phyloP scores from a whole-genome alignment of 1,139 yeast genomes.

The Geotrichum carabidarum region DNA sequence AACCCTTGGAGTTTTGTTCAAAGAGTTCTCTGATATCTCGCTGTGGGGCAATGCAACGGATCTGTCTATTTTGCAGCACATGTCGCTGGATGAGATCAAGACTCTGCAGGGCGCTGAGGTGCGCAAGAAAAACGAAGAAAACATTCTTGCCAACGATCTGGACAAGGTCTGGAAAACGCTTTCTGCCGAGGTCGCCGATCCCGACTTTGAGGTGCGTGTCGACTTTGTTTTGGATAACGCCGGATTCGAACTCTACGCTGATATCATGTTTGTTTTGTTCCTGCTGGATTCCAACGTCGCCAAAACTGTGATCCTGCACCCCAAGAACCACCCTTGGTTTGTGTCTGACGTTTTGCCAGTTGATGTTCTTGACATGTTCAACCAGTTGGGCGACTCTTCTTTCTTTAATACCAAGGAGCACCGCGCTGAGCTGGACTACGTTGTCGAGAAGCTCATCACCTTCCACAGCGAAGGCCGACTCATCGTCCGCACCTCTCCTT shows the following conservation, averaged over 20 bases:
- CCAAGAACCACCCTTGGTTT: slow-evolving; percentile 93
- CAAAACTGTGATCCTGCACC: slow-evolving; percentile 66
- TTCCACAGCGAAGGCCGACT: slow-evolving; percentile 52
- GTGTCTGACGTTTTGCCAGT: slow-evolving; percentile 90
- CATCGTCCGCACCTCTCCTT: slow-evolving; percentile 56
- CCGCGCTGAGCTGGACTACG: slow-evolving; percentile 34
- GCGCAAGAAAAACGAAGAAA: slow-evolving; percentile 75
- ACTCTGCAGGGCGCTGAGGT: slow-evolving; percentile 88
- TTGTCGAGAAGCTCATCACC: slow-evolving; percentile 48
- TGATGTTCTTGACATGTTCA: slow-evolving; percentile 60
- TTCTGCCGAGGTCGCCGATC: slow-evolving; percentile 26
- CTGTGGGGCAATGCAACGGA: slow-evolving; percentile 99
- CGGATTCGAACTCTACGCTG: slow-evolving; percentile 92
- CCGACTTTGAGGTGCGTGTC: slow-evolving; percentile 43
- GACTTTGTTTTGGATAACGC: slow-evolving; percentile 92
- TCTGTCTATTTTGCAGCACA: slow-evolving; percentile 62
- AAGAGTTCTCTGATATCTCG: slow-evolving; percentile 81
- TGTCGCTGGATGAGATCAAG: slow-evolving; percentile 80
- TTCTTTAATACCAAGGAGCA: slow-evolving; percentile 41
- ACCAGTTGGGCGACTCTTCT: slow-evolving; percentile 50
- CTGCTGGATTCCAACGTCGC: slow-evolving; percentile 66
- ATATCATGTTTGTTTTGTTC: slow-evolving; percentile 68
- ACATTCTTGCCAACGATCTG: slow-evolving; percentile 75
- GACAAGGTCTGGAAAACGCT: slow-evolving; percentile 56
- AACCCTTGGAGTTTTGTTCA: slow-evolving; percentile 43